These are phyloP conservation scores for Cercophora newfieldiana DNA, from an alignment of 495 filamentous ascomycete genomes.

Conservation along the genomic window DNA sequence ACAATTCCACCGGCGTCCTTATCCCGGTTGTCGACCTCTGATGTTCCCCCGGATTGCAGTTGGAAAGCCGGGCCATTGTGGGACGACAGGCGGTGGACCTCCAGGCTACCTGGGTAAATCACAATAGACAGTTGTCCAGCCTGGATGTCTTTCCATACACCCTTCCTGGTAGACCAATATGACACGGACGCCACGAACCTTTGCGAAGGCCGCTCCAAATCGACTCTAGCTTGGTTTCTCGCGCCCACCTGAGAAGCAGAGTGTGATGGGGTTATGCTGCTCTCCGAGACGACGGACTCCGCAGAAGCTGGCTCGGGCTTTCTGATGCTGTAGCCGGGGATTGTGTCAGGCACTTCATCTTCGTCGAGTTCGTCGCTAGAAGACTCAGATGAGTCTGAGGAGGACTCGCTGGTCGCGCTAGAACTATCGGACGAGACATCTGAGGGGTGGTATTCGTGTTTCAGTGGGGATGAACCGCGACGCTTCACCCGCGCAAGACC, in stretches of 20 bases:
- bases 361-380: slow-evolving; percentile 54
- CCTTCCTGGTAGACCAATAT: slow-evolving; percentile 75
- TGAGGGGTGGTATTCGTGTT: slow-evolving; percentile 96
- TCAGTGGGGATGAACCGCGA: slow-evolving; percentile 87
- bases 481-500: slow-evolving; percentile 53
- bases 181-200: slow-evolving; percentile 78
- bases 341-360: slow-evolving; percentile 50
- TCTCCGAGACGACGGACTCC: slow-evolving; percentile 39
- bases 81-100: slow-evolving; percentile 68
- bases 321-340: slow-evolving; percentile 51
- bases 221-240: slow-evolving; percentile 46
- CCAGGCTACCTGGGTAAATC: slow-evolving; percentile 81
- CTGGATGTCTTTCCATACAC: slow-evolving; percentile 79
- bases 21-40: slow-evolving; percentile 39
- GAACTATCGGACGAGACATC: slow-evolving; percentile 56
- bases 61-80: slow-evolving; percentile 40
- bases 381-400: slow-evolving; percentile 46
- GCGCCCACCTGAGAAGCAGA: slow-evolving; percentile 71
- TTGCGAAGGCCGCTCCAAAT: slow-evolving; percentile 48
- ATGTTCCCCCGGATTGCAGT: slow-evolving; percentile 38
- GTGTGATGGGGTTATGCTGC: slow-evolving; percentile 69
- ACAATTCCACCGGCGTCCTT: slow-evolving; percentile 39
- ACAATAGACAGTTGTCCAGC: slow-evolving; percentile 68
- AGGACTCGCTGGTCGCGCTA: slow-evolving; percentile 52
- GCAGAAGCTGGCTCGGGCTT: slow-evolving; percentile 20